Evolutionary conservation across 177 flowering plant species (phyloP), one percentile per base, ranked within the genome.

Genomic region (Vitis hybrid): DNA sequence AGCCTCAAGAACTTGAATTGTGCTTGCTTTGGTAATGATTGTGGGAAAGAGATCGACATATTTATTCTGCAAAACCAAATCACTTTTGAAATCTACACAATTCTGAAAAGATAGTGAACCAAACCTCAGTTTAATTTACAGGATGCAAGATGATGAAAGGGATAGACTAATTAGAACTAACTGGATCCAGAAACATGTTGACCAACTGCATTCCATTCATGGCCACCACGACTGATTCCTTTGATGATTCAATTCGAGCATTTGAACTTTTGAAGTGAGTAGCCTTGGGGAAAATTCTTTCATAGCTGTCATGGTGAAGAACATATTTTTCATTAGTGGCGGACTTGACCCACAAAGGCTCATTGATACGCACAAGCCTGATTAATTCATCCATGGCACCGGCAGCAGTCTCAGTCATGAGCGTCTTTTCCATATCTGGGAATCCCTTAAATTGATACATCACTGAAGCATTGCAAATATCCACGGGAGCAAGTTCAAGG

Each of bases 1-100:
- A 15, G 50, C 13, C 65, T 71, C 76, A 67, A 81, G 64, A 4
- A 69, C 71, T 49, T 73, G 75, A 65, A 83, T 62, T 60, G 79
- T 73, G 59, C 20, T 75, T 55, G 86, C 74, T 31, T 72, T 77
- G 17, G 75, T 70, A 11, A 83, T 74, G 31, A 83, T 73, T 56
- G 84, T 73, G 7, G 77, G 84, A 28, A 83, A 83, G 18, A 83
- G 68, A 68, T 83, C 81, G n/a, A 17, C 11, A 82, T 84, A 73
- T 72, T 77, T 78, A 18, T 67, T 62, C 86, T 83, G 77, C 72
- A 67, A 59, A 68, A 52, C 50, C 11, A 50, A 66, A 14, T 17
- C 33, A 63, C 33, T 17, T 10, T 1, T 14, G 5, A 62, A 10
- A 19, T 22, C 11, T 11, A 10, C 38, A 28, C 15, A 9, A 17